A percentile compares a stretch with the other conserved stretches of the same genome.
Evolutionary conservation across 2,329 filamentous ascomycete genomes (phyloP).

Genomic region (Arthrobotrys musiformis): DNA sequence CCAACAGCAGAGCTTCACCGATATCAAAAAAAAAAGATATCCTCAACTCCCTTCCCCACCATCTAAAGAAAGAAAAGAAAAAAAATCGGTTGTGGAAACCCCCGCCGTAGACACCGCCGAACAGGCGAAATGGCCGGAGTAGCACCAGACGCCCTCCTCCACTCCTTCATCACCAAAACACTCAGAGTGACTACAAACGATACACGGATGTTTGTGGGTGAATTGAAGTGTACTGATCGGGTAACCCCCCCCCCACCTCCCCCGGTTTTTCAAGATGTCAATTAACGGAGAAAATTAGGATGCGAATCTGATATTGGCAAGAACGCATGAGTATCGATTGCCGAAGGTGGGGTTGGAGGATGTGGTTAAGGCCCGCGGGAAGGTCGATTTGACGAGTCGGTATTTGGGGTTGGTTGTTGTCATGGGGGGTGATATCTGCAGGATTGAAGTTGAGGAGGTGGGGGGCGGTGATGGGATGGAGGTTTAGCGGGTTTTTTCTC

Average conservation of each 20-base stretch:
- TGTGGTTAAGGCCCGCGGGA: constrained; percentile 60
- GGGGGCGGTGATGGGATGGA: constrained; percentile 4
- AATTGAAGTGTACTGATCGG: constrained; percentile 93
- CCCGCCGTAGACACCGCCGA: too few relatives aligned
- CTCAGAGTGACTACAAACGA: constrained; percentile 84
- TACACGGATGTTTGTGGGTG: constrained; percentile 85
- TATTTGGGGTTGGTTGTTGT: constrained; percentile 91
- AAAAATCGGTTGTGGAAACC: too few relatives aligned
- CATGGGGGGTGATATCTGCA: constrained; percentile 83
- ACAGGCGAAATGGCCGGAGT: constrained; percentile 10
- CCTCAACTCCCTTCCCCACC: too few relatives aligned
- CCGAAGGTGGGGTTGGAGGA: constrained; percentile 65
- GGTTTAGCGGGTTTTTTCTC: too few relatives aligned
- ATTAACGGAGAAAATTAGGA: constrained; percentile 68
- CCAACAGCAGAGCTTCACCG: background rate
- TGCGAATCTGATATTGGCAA: constrained; percentile 84
- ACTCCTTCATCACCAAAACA: constrained; percentile 78
- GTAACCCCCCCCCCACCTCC: constrained; percentile 65
- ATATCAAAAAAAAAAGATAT: too few relatives aligned
- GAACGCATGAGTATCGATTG: constrained; percentile 88
- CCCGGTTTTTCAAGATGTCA: background rate
- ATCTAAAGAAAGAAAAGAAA: too few relatives aligned
- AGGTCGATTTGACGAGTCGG: constrained; percentile 80
- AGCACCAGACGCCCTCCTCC: constrained; percentile 25
- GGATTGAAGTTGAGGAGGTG: constrained; percentile 83